Base-by-base conservation (phyloP, 352 stramenopile genomes). In the Pythium myriotylum region DNA sequence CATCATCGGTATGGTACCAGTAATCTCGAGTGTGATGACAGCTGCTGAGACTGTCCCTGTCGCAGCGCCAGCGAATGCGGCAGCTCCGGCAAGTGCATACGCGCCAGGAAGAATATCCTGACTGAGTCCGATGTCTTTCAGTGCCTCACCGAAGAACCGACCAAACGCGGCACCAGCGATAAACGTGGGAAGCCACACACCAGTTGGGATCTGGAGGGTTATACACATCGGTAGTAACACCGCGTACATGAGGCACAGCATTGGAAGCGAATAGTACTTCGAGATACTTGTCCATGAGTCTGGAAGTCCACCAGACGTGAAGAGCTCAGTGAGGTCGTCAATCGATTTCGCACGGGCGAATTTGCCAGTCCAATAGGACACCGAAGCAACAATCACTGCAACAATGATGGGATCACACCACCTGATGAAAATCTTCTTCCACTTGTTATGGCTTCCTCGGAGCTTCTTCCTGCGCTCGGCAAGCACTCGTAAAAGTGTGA, bases 1-100 rank as follows among this genome's bases (percentile, higher is more conserved):
- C 52, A 94, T 92, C 57, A 94, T 69, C 6, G 76, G 74, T 73
- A 96, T 93, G 29, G 84, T 76, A 13, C 85, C 71, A 22, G 88
- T 96, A 60, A 96, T 87, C 63, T 96, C 88, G 33, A 95, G 67
- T 2, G 87, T 89, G 61, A 96, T 96, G 39, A 96, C 88, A 1
- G 86, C 87, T 12, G 89, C 84, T 3, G 84, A 94, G 1, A 96
- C 70, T 2, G 89, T 88, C 12, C 86, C 73, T 10, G 89, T 96
- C 3, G 82, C 79, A 16, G 79, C 83, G 3, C 68, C 78, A 0
- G 83, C 74, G 39, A 92, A 92, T 4, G 84, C 81, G 1, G 88
- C 84, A 41, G 83, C 89, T 1, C 89, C 87, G 20, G 78, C 87
- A 26, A 96, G 72, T 14, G 89, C 82, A 56, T 94, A 96, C 3